Evolutionary conservation across 768 basidiomycete species (phyloP).

Genomic region (Lyophyllum semitale): DNA sequence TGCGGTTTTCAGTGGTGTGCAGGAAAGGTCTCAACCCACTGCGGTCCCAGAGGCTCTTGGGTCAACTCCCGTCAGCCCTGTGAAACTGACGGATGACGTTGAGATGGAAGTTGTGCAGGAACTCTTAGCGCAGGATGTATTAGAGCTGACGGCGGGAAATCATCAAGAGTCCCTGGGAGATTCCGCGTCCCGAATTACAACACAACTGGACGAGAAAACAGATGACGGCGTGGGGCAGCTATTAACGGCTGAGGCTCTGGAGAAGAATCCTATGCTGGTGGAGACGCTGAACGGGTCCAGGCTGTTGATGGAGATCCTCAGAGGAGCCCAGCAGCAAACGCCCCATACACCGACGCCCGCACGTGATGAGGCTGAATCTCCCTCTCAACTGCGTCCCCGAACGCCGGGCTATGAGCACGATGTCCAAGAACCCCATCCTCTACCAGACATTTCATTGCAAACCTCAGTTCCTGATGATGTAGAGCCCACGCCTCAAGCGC

Average conservation of each 20-base stretch:
- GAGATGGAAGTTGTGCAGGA: not conserved
- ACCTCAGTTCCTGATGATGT: not conserved
- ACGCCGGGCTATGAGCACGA: not conserved
- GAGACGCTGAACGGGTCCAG: conserved; percentile 2
- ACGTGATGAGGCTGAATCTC: not conserved
- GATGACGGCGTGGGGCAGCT: not conserved
- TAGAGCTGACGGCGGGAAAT: too few relatives aligned
- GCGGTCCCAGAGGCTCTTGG: not conserved
- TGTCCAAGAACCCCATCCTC: not conserved
- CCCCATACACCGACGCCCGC: not conserved
- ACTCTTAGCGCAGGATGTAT: not conserved
- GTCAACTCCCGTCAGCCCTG: not conserved
- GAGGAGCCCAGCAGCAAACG: not conserved
- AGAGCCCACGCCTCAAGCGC: not conserved
- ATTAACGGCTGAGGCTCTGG: conserved; percentile 1
- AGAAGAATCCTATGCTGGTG: conserved; percentile 5
- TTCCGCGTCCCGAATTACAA: not conserved
- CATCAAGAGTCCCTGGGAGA: not conserved
- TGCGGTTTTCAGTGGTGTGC: not conserved
- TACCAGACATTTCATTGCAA: not conserved
- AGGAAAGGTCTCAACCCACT: not conserved
- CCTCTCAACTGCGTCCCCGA: not conserved
- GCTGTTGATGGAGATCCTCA: conserved; percentile 4
- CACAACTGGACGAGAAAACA: not conserved
- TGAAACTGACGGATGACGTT: not conserved